Evolutionary conservation across 345 rosid species (phyloP).

Genomic region (Ceriops zippeliana): DNA sequence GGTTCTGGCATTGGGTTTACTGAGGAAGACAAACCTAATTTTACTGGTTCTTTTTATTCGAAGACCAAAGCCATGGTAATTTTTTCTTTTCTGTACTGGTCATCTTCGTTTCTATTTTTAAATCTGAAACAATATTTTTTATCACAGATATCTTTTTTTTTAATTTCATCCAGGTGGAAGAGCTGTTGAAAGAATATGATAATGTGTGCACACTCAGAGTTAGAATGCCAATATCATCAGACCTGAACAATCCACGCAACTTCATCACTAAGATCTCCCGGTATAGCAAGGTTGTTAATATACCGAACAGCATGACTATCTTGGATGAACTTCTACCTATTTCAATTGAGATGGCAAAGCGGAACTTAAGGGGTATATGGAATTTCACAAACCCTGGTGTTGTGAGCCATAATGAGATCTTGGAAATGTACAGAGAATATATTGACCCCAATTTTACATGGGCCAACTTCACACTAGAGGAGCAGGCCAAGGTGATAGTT

Average conservation of each 20-base stretch:
- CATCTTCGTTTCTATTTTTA: background rate
- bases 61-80: conserved; percentile 79
- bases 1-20: conserved; percentile 66
- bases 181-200: conserved; percentile 57
- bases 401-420: conserved; percentile 71
- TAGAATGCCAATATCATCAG: conserved; percentile 77
- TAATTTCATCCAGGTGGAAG: conserved; percentile 53
- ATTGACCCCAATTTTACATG: conserved; percentile 57
- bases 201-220: conserved; percentile 71
- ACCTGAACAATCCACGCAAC: conserved; percentile 66
- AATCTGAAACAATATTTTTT: background rate
- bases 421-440: conserved; percentile 69
- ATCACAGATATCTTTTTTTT: background rate
- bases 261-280: conserved; percentile 68
- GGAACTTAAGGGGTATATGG: conserved; percentile 69
- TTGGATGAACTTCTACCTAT: conserved; percentile 73
- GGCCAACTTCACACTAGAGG: conserved; percentile 60
- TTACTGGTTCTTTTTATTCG: conserved; percentile 72
- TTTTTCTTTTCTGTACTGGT: background rate
- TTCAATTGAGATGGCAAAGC: conserved; percentile 76
- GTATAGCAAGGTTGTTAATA: conserved; percentile 72
- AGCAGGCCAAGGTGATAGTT: conserved; percentile 69
- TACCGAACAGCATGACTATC: conserved; percentile 76
- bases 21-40: conserved; percentile 71
- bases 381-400: conserved; percentile 82